phyloP scores from a whole-genome alignment of 2,329 filamentous ascomycete species.

The Sporothrix brasiliensis region DNA sequence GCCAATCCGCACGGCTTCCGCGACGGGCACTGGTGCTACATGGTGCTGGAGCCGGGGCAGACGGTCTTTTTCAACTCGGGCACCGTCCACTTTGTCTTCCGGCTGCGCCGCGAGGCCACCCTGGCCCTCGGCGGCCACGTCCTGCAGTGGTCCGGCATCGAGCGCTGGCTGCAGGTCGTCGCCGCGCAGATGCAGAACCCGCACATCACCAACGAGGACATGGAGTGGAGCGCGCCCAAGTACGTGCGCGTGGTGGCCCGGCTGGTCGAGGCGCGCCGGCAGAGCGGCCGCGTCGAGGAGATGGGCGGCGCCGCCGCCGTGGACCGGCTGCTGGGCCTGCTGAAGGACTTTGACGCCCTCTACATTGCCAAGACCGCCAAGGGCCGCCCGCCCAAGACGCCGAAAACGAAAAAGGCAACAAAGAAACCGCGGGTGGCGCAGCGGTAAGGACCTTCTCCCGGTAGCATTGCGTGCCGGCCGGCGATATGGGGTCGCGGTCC shows the following conservation, averaged over 20 bases:
- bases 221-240: conserved; percentile 38
- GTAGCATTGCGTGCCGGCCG: too few species aligned
- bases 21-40: conserved; percentile 42
- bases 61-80: conserved; percentile 44
- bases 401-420: conserved; percentile 1
- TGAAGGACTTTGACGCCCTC: conserved; percentile 35
- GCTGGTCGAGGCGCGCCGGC: conserved; percentile 35
- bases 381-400: background rate
- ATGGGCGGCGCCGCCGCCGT: conserved; percentile 36
- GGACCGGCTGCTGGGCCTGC: conserved; percentile 32
- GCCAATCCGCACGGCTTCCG: conserved; percentile 37
- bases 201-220: conserved; percentile 42
- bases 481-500: background rate
- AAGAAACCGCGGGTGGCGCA: background rate
- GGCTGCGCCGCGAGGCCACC: conserved; percentile 39
- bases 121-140: conserved; percentile 44
- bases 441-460: background rate
- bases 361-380: conserved; percentile 27
- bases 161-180: conserved; percentile 42
- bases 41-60: conserved; percentile 43
- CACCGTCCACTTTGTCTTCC: conserved; percentile 45
- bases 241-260: conserved; percentile 37
- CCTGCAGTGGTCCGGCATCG: conserved; percentile 43
- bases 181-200: conserved; percentile 40
- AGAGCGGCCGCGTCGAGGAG: conserved; percentile 33